Percentiles rank a stretch among this genome's conserved stretches.
phyloP scores from a whole-genome alignment of 2,329 filamentous ascomycete species.

The Talaromyces sp. region DNA sequence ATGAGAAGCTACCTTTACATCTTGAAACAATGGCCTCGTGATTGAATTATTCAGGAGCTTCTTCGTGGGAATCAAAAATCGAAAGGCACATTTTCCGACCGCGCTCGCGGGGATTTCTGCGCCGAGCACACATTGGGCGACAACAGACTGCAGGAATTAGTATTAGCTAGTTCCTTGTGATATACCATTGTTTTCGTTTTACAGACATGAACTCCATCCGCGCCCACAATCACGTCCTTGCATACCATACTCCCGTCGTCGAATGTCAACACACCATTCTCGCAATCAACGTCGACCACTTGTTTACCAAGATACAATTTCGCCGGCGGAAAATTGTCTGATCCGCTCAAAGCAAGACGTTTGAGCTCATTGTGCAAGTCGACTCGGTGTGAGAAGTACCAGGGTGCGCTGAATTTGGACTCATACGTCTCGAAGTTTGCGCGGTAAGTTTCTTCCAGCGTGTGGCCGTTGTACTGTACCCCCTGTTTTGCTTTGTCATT shows the following conservation, averaged over 20 bases:
- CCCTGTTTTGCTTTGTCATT: slow-evolving; percentile 23
- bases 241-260: slow-evolving; percentile 39
- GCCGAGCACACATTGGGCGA: background rate
- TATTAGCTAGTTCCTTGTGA: too few species aligned
- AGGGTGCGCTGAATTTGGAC: slow-evolving; percentile 23
- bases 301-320: slow-evolving; percentile 37
- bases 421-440: slow-evolving; percentile 1
- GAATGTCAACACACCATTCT: slow-evolving; percentile 38
- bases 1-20: background rate
- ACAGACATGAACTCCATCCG: slow-evolving; percentile 45
- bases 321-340: slow-evolving; percentile 29
- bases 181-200: too few species aligned
- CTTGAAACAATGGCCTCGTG: background rate
- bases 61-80: background rate
- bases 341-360: slow-evolving; percentile 34
- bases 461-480: slow-evolving; percentile 35
- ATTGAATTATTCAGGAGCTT: background rate
- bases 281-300: slow-evolving; percentile 40
- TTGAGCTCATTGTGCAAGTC: slow-evolving; percentile 50
- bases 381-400: slow-evolving; percentile 51
- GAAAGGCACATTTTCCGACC: background rate
- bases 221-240: slow-evolving; percentile 49
- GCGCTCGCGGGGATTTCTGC: background rate
- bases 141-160: background rate
- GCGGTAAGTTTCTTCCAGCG: slow-evolving; percentile 22